phyloP scores from a whole-genome alignment of 805 yeast genomes.

The Candida sakaeoensis region DNA sequence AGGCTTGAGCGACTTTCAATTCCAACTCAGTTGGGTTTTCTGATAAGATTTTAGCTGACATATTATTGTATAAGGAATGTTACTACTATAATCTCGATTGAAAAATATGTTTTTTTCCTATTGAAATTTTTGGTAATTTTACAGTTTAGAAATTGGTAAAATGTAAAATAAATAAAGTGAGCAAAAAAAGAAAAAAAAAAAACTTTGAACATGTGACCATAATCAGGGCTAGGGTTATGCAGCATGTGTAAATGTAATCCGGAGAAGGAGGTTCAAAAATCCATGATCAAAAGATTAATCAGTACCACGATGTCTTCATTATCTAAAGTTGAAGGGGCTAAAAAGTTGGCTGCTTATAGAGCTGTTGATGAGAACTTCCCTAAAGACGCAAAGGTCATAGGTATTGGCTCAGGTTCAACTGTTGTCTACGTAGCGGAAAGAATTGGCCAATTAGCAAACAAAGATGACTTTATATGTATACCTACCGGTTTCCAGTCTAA shows the following conservation, averaged over 20 bases:
- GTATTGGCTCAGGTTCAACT: constrained; percentile 96
- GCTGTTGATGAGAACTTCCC: constrained; percentile 91
- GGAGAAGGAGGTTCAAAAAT: constrained; percentile 2
- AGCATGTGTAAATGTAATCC: background rate
- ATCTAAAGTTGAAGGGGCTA: constrained; percentile 66
- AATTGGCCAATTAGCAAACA: constrained; percentile 63
- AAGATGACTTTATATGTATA: constrained; percentile 65
- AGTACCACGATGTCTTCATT: constrained; percentile 15
- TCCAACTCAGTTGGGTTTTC: constrained; percentile 97
- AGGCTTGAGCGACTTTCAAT: constrained; percentile 99
- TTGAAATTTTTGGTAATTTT: constrained; percentile 9
- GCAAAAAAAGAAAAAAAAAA: background rate
- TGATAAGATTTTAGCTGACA: constrained; percentile 96
- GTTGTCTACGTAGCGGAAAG: constrained; percentile 97
- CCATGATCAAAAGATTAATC: constrained; percentile 1
- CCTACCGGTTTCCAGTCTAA: constrained; percentile 97
- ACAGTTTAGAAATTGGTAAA: constrained; percentile 8
- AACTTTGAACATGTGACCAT: background rate
- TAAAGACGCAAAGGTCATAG: constrained; percentile 66
- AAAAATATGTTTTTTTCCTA: constrained; percentile 5
- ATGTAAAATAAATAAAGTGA: constrained; percentile 7
- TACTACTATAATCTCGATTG: constrained; percentile 3
- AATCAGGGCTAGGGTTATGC: constrained; percentile 1
- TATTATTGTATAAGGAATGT: constrained; percentile 28
- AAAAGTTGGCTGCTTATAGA: constrained; percentile 80